Conservation (phyloP, 176 grass and related monocot species). For the Urochloa ruziziensis region DNA sequence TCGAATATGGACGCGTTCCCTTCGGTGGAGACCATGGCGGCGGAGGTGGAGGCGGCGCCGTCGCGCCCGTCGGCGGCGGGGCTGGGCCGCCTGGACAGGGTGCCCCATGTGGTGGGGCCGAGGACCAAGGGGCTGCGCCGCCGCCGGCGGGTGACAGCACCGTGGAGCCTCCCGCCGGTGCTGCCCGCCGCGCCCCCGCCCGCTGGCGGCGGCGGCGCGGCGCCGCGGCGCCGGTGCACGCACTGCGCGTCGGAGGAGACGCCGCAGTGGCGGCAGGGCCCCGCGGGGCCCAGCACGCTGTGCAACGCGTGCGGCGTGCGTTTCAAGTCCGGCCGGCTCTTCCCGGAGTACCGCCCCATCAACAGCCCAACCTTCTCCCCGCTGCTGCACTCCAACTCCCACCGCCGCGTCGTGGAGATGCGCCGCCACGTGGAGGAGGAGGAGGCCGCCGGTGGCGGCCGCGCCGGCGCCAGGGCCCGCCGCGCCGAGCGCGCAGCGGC, state of each 20-base stretch:
- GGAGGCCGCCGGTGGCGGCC: background rate
- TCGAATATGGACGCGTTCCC: constrained; percentile 85
- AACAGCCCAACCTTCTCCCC: constrained; percentile 76
- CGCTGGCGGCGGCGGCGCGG: background rate
- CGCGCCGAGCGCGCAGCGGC: constrained; percentile 36
- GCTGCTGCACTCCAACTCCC: constrained; percentile 78
- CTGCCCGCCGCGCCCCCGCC: background rate
- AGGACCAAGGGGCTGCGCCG: constrained; percentile 56
- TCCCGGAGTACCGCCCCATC: constrained; percentile 85
- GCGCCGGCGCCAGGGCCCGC: constrained; percentile 18
- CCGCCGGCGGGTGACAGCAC: constrained; percentile 30
- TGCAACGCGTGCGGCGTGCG: constrained; percentile 96
- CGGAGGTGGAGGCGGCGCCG: constrained; percentile 20
- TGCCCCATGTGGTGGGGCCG: constrained; percentile 39
- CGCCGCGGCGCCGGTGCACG: constrained; percentile 47
- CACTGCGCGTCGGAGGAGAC: constrained; percentile 74
- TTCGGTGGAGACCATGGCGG: constrained; percentile 35
- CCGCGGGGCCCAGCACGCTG: constrained; percentile 65
- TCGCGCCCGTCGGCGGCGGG: background rate
- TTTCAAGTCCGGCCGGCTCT: constrained; percentile 70
- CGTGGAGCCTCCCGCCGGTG: constrained; percentile 37
- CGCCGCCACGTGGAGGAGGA: constrained; percentile 32
- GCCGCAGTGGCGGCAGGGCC: constrained; percentile 83
- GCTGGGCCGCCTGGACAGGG: background rate
- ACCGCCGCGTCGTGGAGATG: constrained; percentile 83